phyloP scores from a whole-genome alignment of 306 rosid species.

The Citrullus mucosospermus region DNA sequence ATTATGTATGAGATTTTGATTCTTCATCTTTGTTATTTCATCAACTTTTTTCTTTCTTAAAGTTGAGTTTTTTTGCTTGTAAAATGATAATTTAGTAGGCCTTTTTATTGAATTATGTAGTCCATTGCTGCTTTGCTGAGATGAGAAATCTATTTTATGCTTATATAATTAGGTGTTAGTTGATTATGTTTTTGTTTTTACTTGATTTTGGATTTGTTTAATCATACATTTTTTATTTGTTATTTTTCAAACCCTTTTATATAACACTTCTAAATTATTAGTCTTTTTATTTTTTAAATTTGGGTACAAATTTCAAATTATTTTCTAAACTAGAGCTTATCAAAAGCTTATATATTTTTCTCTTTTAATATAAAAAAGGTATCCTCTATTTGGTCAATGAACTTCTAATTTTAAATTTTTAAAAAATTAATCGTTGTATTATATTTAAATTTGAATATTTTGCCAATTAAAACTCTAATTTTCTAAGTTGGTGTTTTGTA shows the following conservation, averaged over 20 bases:
- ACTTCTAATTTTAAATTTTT: background rate
- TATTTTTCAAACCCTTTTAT: too few species aligned
- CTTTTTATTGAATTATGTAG: background rate
- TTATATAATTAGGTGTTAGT: background rate
- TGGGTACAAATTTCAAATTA: background rate
- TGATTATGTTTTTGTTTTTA: background rate
- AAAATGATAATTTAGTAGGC: background rate
- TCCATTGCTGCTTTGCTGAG: background rate
- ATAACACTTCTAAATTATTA: too few species aligned
- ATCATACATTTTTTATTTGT: too few species aligned
- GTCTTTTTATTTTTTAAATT: too few species aligned
- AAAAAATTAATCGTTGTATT: too few species aligned
- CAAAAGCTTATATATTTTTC: too few species aligned
- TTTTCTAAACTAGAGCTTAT: background rate
- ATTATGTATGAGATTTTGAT: constrained; percentile 18
- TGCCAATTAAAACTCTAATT: too few species aligned
- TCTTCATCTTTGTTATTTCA: constrained; percentile 10
- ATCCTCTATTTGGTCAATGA: too few species aligned
- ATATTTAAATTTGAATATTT: too few species aligned
- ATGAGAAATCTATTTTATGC: background rate
- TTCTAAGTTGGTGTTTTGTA: too few species aligned
- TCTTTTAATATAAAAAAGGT: too few species aligned
- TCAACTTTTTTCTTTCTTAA: background rate
- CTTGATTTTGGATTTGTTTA: background rate
- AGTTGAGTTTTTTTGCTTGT: background rate